These are phyloP conservation scores for Durotheca rogersii DNA, from an alignment of 495 filamentous ascomycete species.

Conservation along the genomic window DNA sequence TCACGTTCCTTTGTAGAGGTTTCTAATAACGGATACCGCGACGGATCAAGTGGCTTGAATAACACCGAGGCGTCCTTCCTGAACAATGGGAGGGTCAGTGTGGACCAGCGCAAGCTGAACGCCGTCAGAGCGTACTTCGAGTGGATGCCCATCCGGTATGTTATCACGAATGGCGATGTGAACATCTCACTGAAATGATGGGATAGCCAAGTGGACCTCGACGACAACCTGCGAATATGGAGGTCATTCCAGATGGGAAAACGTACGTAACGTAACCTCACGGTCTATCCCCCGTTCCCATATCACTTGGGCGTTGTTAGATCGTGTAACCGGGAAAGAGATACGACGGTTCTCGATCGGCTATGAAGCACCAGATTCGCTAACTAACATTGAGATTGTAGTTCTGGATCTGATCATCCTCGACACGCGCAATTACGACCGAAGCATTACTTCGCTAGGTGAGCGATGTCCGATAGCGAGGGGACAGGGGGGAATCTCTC, in stretches of 20 bases:
- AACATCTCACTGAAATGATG: too few species aligned
- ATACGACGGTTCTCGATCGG: too few species aligned
- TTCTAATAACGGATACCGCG: slow-evolving; percentile 62
- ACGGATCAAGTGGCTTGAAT: slow-evolving; percentile 54
- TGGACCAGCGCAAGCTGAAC: slow-evolving; percentile 68
- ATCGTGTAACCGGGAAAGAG: too few species aligned
- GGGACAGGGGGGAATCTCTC: not conserved
- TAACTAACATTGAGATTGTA: slow-evolving; percentile 5
- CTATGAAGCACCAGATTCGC: too few species aligned
- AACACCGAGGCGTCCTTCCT: slow-evolving; percentile 65
- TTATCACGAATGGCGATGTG: too few species aligned
- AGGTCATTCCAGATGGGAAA: slow-evolving; percentile 64
- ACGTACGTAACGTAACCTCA: slow-evolving; percentile 26
- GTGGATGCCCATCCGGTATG: slow-evolving; percentile 60
- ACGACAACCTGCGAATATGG: slow-evolving; percentile 71
- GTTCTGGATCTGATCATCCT: slow-evolving; percentile 66
- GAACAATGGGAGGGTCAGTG: slow-evolving; percentile 57
- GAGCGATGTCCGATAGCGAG: not conserved
- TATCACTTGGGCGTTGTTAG: too few species aligned
- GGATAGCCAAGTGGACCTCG: slow-evolving; percentile 61
- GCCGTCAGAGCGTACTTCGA: slow-evolving; percentile 72
- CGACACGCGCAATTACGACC: slow-evolving; percentile 68
- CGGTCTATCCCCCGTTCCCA: not conserved
- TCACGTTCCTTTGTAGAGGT: slow-evolving; percentile 49
- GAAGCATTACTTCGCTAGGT: slow-evolving; percentile 50